Base-by-base conservation (phyloP, 257 asterid genomes). In the Penstemon barbatus region DNA sequence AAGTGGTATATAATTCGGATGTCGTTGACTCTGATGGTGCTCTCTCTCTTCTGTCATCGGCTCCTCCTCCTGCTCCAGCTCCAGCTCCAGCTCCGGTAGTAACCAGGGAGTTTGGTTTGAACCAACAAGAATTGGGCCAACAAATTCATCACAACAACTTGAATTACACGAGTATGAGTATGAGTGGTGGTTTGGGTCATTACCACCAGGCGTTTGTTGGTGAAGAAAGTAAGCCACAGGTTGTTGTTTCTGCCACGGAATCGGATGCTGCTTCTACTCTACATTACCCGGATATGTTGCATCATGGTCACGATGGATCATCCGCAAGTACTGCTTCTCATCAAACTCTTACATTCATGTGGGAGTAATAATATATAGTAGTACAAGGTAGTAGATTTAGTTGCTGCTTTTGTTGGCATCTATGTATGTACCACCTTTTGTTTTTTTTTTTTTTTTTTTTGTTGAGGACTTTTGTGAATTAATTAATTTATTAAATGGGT, bases 21-120 rank as follows among this genome's bases (percentile, higher is more conserved):
- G 89, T 81, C 46, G 79, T 77, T 61, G 84, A 75, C 66, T 76
- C 88, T 10, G 84, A 80, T 80, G 82, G 89, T 89, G 98, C 96
- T 89, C 97, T 89, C 98, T 89, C 98, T 92, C 98, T 92, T 92
- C 98, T 92, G 98, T 92, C 98, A 92, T 82, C 95, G 49, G 80
- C 83, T 15, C 18, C 18, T 15, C 18, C 18, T 15, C 18, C 18
- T 15, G 18, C 18, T 15, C 18, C 18, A 15, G 18, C 18, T 15
- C 18, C 18, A 15, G 18, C 18, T 15, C 18, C 18, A 15, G 18
- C 18, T 15, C 77, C 86, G 44, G 53, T 86, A 70, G 74, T 69
- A 66, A 76, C 85, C 39, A 72, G 82, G 85, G 87, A 85, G 80
- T 76, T 87, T 15, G 81, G 85, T 75, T 75, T 80, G 53, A 78